Evolutionary conservation across 768 basidiomycete genomes (phyloP).

Genomic region (Paxillus rubicundulus): DNA sequence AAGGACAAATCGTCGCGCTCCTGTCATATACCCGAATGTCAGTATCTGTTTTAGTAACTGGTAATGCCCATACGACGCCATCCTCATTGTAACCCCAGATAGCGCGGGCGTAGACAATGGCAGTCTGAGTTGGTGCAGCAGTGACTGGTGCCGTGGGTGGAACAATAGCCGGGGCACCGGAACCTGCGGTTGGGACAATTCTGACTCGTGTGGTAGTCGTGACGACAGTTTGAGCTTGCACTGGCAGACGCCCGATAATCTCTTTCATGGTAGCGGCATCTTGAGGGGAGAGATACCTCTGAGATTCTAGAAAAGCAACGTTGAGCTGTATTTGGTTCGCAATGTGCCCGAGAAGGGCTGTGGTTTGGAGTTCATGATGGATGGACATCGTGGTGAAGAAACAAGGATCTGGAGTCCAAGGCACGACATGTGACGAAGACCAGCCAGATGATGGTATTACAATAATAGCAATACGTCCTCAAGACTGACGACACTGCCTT

Average conservation of each 20-base stretch:
- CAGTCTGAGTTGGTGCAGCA: slow-evolving; percentile 4
- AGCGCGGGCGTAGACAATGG: slow-evolving; percentile 45
- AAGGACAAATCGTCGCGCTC: slow-evolving; percentile 82
- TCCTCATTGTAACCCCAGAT: slow-evolving; percentile 68
- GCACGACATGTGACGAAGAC: background rate
- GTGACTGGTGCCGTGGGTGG: slow-evolving; percentile 10
- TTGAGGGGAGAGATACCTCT: slow-evolving; percentile 48
- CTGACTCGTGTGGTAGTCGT: slow-evolving; percentile 13
- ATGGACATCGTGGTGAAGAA: slow-evolving; percentile 18
- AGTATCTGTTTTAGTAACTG: background rate
- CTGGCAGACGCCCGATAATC: slow-evolving; percentile 48
- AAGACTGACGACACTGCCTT: too few relatives aligned
- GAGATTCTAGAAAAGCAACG: slow-evolving; percentile 54
- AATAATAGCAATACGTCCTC: too few relatives aligned
- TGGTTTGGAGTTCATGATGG: slow-evolving; percentile 24
- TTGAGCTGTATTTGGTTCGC: slow-evolving; percentile 55
- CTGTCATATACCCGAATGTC: slow-evolving; percentile 36
- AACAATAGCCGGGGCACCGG: slow-evolving; percentile 17
- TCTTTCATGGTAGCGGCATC: slow-evolving; percentile 42
- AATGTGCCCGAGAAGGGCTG: slow-evolving; percentile 58
- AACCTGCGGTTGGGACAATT: background rate
- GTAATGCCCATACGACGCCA: slow-evolving; percentile 39
- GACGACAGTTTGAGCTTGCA: slow-evolving; percentile 19
- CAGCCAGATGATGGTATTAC: too few relatives aligned
- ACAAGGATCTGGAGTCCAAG: background rate